A percentile compares a stretch with the other conserved stretches of the same genome.
Conservation (phyloP, 2,329 filamentous ascomycete genomes). For the Pseudopyrenochaeta lycopersici region DNA sequence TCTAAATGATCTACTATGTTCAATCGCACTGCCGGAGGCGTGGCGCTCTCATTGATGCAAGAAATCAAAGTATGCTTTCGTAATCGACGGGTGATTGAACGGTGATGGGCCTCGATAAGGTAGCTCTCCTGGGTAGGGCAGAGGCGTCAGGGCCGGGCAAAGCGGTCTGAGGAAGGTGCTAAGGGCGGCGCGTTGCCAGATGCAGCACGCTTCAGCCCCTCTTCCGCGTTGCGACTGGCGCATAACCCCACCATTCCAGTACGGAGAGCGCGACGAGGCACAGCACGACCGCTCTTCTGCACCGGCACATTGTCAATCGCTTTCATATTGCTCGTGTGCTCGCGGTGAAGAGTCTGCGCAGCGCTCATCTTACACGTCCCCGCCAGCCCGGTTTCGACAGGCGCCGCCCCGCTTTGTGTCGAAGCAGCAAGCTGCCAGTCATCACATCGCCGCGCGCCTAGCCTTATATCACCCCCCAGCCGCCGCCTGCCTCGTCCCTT, state of each 20-base stretch:
- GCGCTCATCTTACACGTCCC: slow-evolving; percentile 11
- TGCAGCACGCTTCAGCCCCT: slow-evolving; percentile 15
- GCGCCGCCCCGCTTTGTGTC: slow-evolving; percentile 28
- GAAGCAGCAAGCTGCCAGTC: slow-evolving; percentile 22
- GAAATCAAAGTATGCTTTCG: neutral
- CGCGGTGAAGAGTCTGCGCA: slow-evolving; percentile 25
- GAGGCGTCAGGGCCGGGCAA: slow-evolving; percentile 13
- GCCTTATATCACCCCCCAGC: slow-evolving; percentile 29
- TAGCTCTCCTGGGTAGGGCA: slow-evolving; percentile 1
- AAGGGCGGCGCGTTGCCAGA: slow-evolving; percentile 9
- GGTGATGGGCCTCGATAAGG: slow-evolving; percentile 7
- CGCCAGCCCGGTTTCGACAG: slow-evolving; percentile 25
- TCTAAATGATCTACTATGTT: slow-evolving; percentile 1
- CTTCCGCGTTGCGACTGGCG: slow-evolving; percentile 17
- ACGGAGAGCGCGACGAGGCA: slow-evolving; percentile 24
- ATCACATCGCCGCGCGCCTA: slow-evolving; percentile 43
- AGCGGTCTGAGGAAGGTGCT: slow-evolving; percentile 28
- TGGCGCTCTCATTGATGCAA: neutral
- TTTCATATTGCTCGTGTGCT: slow-evolving; percentile 16
- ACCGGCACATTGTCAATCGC: slow-evolving; percentile 21
- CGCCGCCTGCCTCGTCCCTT: slow-evolving; percentile 26
- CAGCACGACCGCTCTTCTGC: slow-evolving; percentile 30
- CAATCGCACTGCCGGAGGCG: neutral
- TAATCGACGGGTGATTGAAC: slow-evolving; percentile 3
- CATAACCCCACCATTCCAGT: slow-evolving; percentile 19